Conservation (phyloP, 768 basidiomycete species). For the Paxillus rubicundulus region DNA sequence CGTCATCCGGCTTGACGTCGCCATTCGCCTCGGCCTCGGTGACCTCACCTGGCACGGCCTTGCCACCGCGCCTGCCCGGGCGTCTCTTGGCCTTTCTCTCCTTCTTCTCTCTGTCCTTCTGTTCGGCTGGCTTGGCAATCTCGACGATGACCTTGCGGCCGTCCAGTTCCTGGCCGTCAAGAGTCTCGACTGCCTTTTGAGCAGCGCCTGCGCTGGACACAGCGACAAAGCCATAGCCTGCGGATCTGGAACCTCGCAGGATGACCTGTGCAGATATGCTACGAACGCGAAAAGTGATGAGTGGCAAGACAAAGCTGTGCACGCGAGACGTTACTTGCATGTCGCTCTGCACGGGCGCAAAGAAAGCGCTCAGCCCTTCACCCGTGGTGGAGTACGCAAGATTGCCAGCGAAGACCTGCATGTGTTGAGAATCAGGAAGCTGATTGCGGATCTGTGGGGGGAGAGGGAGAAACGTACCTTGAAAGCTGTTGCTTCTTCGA, state of each 20-base stretch:
- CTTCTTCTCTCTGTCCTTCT: constrained; percentile 78
- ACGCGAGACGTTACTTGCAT: constrained; percentile 59
- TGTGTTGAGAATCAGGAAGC: constrained; percentile 9
- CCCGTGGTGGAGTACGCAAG: constrained; percentile 93
- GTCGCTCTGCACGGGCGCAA: constrained; percentile 82
- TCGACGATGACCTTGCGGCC: constrained; percentile 88
- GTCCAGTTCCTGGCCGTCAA: constrained; percentile 87
- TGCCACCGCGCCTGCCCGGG: constrained; percentile 82
- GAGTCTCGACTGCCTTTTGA: constrained; percentile 78
- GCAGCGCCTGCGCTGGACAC: constrained; percentile 78
- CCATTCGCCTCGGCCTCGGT: constrained; percentile 88
- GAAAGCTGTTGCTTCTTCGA: constrained; percentile 75
- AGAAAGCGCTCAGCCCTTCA: constrained; percentile 93
- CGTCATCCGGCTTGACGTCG: constrained; percentile 60
- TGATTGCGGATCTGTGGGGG: constrained; percentile 13
- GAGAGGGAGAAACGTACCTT: constrained; percentile 49
- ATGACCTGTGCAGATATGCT: constrained; percentile 87
- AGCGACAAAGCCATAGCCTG: constrained; percentile 93
- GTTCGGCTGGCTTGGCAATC: constrained; percentile 87
- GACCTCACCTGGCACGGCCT: constrained; percentile 85
- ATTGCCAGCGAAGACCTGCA: constrained; percentile 91
- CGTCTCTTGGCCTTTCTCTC: constrained; percentile 78
- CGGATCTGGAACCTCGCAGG: constrained; percentile 78
- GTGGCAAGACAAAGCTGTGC: neutral
- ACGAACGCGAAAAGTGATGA: constrained; percentile 10